Evolutionary conservation across 495 filamentous ascomycete species (phyloP).

Genomic region (Cenococcum geophilum): DNA sequence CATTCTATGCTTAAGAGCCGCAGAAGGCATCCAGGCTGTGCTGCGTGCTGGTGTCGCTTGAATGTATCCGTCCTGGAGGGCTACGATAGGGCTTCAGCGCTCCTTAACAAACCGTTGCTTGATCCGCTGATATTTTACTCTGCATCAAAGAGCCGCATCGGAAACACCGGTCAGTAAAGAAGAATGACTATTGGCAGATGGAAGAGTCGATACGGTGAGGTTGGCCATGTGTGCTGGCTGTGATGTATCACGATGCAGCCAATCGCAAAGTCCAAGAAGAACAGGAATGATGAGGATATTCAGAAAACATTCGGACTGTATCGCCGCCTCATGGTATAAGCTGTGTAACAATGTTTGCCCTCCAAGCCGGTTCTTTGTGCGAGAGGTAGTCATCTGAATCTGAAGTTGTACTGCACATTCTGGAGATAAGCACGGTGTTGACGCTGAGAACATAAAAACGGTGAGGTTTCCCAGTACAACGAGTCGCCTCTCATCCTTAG

Average conservation of each 20-base stretch:
- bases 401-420: background rate
- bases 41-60: background rate
- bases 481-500: too few relatives aligned
- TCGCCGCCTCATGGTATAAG: background rate
- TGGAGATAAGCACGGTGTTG: background rate
- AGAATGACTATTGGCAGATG: background rate
- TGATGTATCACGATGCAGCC: background rate
- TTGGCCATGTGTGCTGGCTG: background rate
- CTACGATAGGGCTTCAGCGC: background rate
- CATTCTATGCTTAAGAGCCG: background rate
- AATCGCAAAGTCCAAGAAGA: background rate
- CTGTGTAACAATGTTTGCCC: background rate
- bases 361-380: background rate
- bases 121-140: background rate
- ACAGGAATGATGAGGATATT: background rate
- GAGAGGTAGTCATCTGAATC: background rate
- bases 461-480: too few relatives aligned
- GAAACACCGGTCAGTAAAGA: background rate
- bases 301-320: background rate
- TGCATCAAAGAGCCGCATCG: background rate
- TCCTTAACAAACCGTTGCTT: background rate
- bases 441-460: too few relatives aligned
- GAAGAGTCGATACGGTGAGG: background rate
- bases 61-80: background rate
- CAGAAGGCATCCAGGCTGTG: background rate